Evolutionary conservation across 2,329 filamentous ascomycete genomes (phyloP), one percentile per base, ranked within the genome.

Genomic region (Raffaelea ambrosiae): DNA sequence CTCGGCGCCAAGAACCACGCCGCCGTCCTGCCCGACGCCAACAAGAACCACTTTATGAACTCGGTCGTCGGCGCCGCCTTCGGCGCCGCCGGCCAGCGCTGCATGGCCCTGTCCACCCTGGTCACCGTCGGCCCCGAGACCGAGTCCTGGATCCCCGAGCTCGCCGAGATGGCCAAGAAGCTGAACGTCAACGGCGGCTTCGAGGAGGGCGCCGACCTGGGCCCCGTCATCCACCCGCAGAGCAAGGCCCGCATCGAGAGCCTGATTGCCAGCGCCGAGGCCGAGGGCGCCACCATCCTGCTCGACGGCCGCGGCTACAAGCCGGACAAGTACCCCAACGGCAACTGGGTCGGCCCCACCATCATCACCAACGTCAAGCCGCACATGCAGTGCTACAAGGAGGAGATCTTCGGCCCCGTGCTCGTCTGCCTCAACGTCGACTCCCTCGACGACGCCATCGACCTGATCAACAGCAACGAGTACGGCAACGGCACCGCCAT

Each of bases 1-100:
- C 70, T 93, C 52, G 88, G 87, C 38, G 87, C 87, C 56, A 93
- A 93, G 77, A 93, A 93, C 74, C 87, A 93, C 65, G 86, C 86
- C 23, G 84, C 85, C 46, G 82, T 93, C 26, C 77, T 91, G 52
- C 87, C 87, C 18, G 87, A 93, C 71, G 86, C 83, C 72, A 90
- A 93, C 73, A 91, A 89, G 77, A 90, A 93, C 72, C 85, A 90
- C 59, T 87, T 88, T 55, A 70, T 93, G 59, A 93, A 91, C 69
- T 84, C 85, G 40, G 86, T 93, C 54, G 79, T 86, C 4, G 88
- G 87, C 54, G 87, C 88, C 31, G 87, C 88, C 20, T 93, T 93
- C 57, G 87, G 87, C 54, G 87, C 87, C 54, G 87, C 87, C 21
- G 87, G 87, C 35, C 87, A 93, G 72, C 76, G 87, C 53, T 93